phyloP scores from a whole-genome alignment of 1,284 basidiomycete genomes.

The Trichosporon sp. region DNA sequence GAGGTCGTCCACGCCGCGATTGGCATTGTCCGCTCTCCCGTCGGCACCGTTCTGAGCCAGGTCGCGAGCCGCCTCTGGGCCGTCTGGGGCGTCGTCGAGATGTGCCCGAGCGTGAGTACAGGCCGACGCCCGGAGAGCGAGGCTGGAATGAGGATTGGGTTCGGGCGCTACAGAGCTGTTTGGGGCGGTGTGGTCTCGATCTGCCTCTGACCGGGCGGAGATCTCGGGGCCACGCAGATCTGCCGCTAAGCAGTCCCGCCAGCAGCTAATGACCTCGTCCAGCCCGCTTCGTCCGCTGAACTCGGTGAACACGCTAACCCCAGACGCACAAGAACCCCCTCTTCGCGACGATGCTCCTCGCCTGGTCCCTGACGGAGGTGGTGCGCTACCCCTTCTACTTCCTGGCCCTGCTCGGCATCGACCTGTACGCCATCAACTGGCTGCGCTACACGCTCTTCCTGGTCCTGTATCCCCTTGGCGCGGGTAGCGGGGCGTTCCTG shows the following conservation, averaged over 20 bases:
- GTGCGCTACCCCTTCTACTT: slow-evolving; percentile 93
- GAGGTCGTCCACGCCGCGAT: slow-evolving; percentile 81
- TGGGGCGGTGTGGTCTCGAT: too few species aligned
- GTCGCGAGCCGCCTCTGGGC: slow-evolving; percentile 83
- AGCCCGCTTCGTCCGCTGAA: not conserved
- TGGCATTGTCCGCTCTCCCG: slow-evolving; percentile 78
- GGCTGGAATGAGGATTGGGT: too few species aligned
- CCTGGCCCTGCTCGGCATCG: slow-evolving; percentile 64
- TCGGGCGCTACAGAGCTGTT: too few species aligned
- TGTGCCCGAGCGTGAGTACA: slow-evolving; percentile 58
- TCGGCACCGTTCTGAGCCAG: slow-evolving; percentile 81
- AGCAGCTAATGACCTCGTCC: too few species aligned
- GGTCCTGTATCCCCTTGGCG: slow-evolving; percentile 88
- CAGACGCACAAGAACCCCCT: slow-evolving; percentile 74
- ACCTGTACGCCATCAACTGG: slow-evolving; percentile 56
- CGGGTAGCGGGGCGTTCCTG: slow-evolving; percentile 83
- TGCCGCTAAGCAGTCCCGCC: too few species aligned
- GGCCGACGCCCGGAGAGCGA: too few species aligned
- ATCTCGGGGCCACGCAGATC: too few species aligned
- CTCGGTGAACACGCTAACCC: slow-evolving; percentile 12
- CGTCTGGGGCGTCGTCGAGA: slow-evolving; percentile 79
- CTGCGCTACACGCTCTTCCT: slow-evolving; percentile 87
- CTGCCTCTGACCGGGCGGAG: too few species aligned
- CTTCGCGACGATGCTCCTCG: slow-evolving; percentile 88
- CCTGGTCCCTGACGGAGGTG: slow-evolving; percentile 90